A percentile compares a stretch with the other conserved stretches of the same genome.
These are phyloP conservation scores for Aspergillus saccharolyticus DNA, from an alignment of 495 filamentous ascomycete genomes.

Conservation along the genomic window DNA sequence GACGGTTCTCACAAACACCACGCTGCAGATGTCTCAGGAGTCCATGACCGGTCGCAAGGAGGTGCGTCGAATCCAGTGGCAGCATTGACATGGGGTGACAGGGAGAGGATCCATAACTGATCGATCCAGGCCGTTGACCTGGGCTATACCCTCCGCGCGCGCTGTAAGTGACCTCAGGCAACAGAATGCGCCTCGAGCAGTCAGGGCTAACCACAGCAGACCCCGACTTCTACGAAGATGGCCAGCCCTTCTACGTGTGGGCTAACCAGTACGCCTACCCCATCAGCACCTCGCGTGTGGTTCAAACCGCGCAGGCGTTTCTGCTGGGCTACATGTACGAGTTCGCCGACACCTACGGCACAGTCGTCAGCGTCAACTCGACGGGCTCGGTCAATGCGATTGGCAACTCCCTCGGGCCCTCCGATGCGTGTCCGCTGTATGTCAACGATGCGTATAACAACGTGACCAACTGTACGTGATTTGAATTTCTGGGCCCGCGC, in stretches of 20 bases:
- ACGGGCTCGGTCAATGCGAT: constrained; percentile 24
- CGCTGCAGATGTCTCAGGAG: constrained; percentile 44
- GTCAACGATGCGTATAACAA: constrained; percentile 24
- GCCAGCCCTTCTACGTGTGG: constrained; percentile 51
- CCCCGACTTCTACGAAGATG: constrained; percentile 51
- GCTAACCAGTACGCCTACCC: constrained; percentile 46
- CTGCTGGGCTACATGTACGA: constrained; percentile 1
- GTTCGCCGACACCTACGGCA: constrained; percentile 31
- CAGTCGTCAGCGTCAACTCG: constrained; percentile 48
- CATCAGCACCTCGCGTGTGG: background rate
- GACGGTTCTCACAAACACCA: constrained; percentile 44
- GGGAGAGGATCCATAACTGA: constrained; percentile 16
- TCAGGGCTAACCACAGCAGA: constrained; percentile 32
- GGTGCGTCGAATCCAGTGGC: background rate
- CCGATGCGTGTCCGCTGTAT: constrained; percentile 47
- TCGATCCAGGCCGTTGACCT: constrained; percentile 15
- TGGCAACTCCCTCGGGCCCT: constrained; percentile 51
- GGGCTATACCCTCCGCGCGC: constrained; percentile 13
- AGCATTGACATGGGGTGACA: constrained; percentile 20
- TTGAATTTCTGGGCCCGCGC: too few species aligned
- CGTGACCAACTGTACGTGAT: background rate
- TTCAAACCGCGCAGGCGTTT: background rate
- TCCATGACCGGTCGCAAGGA: constrained; percentile 54
- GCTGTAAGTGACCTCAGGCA: constrained; percentile 11
- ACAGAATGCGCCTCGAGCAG: constrained; percentile 23